A percentile compares a stretch with the other conserved stretches of the same genome.
phyloP scores from a whole-genome alignment of 345 rosid genomes.

The Geranium brycei region DNA sequence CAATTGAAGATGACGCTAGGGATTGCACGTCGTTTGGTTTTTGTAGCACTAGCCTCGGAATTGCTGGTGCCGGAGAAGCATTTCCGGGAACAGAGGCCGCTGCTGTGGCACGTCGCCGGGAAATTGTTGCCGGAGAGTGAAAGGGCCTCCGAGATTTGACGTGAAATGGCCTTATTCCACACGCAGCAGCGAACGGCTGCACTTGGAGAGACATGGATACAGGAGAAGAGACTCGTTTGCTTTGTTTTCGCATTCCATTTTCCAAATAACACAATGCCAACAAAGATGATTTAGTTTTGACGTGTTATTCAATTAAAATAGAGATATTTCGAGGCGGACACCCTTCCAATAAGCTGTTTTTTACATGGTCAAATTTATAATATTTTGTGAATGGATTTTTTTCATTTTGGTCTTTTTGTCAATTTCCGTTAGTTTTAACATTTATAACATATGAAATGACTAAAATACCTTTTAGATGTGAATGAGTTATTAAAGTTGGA shows the following conservation, averaged over 20 bases:
- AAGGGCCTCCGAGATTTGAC: background rate
- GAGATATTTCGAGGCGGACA: too few species aligned
- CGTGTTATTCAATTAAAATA: too few species aligned
- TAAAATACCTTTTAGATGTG: too few species aligned
- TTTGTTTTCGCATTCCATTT: background rate
- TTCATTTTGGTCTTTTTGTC: too few species aligned
- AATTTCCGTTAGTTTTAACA: too few species aligned
- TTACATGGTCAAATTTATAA: too few species aligned
- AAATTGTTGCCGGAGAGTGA: background rate
- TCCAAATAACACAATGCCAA: too few species aligned
- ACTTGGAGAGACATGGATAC: slow-evolving; percentile 2
- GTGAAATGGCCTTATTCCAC: background rate
- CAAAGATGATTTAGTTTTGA: too few species aligned
- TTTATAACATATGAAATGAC: too few species aligned
- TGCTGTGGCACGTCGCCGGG: background rate
- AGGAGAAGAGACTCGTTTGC: background rate
- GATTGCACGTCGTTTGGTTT: background rate
- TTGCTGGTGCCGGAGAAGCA: background rate
- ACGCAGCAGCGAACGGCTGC: background rate
- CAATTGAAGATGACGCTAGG: slow-evolving; percentile 2
- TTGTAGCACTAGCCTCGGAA: background rate
- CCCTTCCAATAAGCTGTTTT: too few species aligned
- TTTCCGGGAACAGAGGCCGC: slow-evolving; percentile 2
- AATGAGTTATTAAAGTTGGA: too few species aligned
- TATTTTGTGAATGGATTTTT: too few species aligned